phyloP scores from a whole-genome alignment of 352 stramenopile species.

The Stephanocyclus meneghinianus region DNA sequence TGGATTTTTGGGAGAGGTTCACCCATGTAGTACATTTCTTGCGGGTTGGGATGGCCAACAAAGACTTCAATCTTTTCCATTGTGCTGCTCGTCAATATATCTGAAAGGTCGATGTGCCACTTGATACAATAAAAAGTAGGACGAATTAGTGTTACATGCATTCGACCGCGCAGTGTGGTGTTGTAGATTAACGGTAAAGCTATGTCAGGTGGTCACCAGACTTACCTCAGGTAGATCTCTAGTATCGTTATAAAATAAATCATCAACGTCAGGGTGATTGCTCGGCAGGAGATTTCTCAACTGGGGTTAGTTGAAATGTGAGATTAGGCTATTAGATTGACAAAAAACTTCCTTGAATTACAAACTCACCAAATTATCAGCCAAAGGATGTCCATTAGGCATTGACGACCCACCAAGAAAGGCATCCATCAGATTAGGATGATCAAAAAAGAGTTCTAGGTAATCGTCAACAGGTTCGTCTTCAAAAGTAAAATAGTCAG shows the following conservation, averaged over 20 bases:
- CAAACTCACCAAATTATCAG: constrained; percentile 6
- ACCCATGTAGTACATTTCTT: background rate
- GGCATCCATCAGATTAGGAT: constrained; percentile 19
- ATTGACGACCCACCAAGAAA: constrained; percentile 13
- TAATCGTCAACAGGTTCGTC: constrained; percentile 25
- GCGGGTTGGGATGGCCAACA: background rate
- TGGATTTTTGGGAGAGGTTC: background rate
- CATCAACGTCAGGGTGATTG: constrained; percentile 19
- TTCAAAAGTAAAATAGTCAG: constrained; percentile 25
- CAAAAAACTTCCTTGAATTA: background rate
- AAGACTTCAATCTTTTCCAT: background rate
- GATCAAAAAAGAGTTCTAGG: constrained; percentile 21
- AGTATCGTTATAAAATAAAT: constrained; percentile 8
- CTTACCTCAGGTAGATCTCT: constrained; percentile 10
- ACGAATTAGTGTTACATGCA: too few species aligned
- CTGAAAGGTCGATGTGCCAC: constrained; percentile 12
- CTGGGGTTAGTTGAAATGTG: background rate
- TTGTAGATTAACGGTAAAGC: too few species aligned
- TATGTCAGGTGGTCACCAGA: too few species aligned
- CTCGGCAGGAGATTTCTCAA: constrained; percentile 9
- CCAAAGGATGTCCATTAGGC: constrained; percentile 27
- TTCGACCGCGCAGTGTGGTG: too few species aligned
- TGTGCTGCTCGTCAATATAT: background rate
- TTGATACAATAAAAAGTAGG: too few species aligned
- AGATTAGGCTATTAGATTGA: background rate